A percentile compares a stretch with the other conserved stretches of the same genome.
Conservation (phyloP, 108 stramenopile species). For the Epithemia pelagica region DNA sequence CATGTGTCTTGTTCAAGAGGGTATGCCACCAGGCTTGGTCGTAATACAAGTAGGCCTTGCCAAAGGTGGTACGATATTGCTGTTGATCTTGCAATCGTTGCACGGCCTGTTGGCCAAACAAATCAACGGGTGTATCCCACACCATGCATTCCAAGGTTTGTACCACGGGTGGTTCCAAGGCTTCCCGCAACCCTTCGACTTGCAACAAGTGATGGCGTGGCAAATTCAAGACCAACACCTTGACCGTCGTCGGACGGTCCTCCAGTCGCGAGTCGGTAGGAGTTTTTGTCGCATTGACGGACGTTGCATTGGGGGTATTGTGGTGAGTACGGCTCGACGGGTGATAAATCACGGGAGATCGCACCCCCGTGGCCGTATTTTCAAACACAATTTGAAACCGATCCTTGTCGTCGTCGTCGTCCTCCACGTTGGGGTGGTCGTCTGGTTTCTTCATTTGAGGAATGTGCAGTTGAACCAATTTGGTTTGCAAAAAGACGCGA, state of each 20-base stretch:
- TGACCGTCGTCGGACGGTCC: neutral
- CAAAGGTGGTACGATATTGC: neutral
- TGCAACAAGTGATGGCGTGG: slow-evolving; percentile 6
- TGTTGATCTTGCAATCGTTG: neutral
- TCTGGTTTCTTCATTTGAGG: neutral
- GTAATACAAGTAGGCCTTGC: slow-evolving; percentile 7
- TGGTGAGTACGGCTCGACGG: neutral
- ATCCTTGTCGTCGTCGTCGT: neutral
- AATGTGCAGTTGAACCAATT: neutral
- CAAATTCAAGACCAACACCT: slow-evolving; percentile 3
- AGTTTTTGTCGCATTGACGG: neutral
- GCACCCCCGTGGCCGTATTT: neutral
- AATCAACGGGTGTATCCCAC: neutral
- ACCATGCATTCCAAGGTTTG: slow-evolving; percentile 4
- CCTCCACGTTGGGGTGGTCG: neutral
- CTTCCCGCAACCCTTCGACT: neutral
- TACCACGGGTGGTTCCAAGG: neutral
- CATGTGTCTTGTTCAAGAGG: neutral
- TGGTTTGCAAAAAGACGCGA: slow-evolving; percentile 1
- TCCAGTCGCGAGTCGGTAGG: neutral
- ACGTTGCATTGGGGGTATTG: neutral
- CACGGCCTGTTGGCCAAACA: neutral
- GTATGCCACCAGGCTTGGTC: slow-evolving; percentile 7
- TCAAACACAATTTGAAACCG: neutral
- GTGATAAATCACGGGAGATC: neutral